Evolutionary conservation across 768 basidiomycete species (phyloP).

Genomic region (Thelephora aurantiotincta): DNA sequence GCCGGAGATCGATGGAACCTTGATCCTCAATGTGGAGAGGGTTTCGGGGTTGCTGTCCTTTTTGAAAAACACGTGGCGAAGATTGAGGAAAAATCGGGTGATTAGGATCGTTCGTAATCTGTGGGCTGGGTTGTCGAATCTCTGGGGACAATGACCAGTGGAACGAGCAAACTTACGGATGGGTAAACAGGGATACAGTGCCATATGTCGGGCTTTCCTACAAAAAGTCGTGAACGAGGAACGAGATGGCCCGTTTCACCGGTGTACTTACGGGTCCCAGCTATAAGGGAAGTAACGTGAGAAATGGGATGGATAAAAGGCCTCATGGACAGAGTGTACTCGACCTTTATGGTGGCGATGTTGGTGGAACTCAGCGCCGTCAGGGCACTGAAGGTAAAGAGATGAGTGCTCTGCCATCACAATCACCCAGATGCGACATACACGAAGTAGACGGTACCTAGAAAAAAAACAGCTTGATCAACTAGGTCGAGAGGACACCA

Average conservation of each 20-base stretch:
- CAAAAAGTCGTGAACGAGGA: not conserved
- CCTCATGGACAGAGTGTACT: not conserved
- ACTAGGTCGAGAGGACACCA: not conserved
- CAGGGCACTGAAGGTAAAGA: not conserved
- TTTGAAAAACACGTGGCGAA: not conserved
- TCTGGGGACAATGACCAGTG: not conserved
- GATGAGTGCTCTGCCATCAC: not conserved
- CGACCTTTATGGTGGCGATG: not conserved
- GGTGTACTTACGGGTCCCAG: not conserved
- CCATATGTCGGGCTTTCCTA: not conserved
- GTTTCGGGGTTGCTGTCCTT: not conserved
- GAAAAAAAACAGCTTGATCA: not conserved
- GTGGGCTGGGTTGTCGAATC: not conserved
- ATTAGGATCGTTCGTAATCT: not conserved
- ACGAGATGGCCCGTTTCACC: not conserved
- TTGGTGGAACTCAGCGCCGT: not conserved
- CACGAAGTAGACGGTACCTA: not conserved
- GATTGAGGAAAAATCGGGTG: not conserved
- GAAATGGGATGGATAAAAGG: not conserved
- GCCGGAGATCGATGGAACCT: not conserved
- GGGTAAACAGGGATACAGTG: not conserved
- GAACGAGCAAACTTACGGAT: not conserved
- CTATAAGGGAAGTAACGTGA: not conserved
- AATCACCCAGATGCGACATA: not conserved
- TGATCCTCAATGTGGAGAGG: not conserved